Conservation (phyloP, 129 eudicot genomes). For the Lactuca saligna region DNA sequence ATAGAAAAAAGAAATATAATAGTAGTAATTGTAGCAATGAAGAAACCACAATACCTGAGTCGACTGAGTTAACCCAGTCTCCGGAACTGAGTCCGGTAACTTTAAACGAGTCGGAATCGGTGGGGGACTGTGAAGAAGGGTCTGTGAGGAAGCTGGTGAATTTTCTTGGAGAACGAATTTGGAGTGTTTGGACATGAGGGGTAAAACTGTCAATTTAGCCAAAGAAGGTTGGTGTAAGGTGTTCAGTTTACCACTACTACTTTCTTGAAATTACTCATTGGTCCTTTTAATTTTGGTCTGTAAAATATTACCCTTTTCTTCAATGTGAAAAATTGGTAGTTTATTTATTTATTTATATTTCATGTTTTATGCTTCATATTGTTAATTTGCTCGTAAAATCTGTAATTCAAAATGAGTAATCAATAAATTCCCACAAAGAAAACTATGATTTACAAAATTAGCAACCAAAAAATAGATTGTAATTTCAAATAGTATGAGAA, state of each 20-base stretch:
- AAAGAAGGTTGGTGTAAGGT: constrained; percentile 31
- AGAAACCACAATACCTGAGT: background rate
- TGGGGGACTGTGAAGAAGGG: constrained; percentile 32
- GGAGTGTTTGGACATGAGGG: constrained; percentile 61
- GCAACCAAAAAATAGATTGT: background rate
- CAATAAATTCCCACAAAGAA: background rate
- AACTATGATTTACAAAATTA: no score
- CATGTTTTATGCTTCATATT: background rate
- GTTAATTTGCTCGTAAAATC: background rate
- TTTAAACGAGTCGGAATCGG: constrained; percentile 24
- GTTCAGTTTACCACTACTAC: background rate
- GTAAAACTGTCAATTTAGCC: constrained; percentile 1
- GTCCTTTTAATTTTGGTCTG: constrained; percentile 16
- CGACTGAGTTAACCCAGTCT: constrained; percentile 5
- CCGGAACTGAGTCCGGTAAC: constrained; percentile 18
- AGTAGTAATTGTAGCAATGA: constrained; percentile 2
- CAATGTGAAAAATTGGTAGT: constrained; percentile 35
- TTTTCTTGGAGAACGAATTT: constrained; percentile 60
- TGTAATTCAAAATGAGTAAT: background rate
- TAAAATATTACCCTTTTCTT: constrained; percentile 16
- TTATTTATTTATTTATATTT: background rate
- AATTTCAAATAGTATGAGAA: no score
- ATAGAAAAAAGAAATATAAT: constrained; percentile 25
- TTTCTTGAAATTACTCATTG: constrained; percentile 10
- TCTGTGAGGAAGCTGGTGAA: constrained; percentile 58